Evolutionary conservation across 805 yeast genomes (phyloP).

Genomic region (Lipomyces sp.): DNA sequence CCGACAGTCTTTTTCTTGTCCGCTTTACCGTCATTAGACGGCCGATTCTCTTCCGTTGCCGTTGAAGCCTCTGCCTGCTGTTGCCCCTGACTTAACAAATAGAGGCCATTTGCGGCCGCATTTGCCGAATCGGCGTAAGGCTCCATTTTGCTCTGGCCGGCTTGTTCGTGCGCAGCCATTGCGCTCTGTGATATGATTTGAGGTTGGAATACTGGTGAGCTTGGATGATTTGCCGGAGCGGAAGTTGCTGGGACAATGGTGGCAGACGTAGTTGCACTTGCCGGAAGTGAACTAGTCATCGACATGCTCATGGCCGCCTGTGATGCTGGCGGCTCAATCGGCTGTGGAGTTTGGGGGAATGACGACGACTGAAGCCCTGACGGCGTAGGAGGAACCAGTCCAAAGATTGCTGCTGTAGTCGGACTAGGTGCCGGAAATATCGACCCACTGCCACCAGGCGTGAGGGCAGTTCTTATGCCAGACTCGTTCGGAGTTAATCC

Average conservation of each 20-base stretch:
- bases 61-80: conserved; percentile 31
- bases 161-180: conserved; percentile 1
- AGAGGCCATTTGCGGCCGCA: conserved; percentile 45
- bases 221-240: conserved; percentile 7
- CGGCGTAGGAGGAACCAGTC: conserved; percentile 45
- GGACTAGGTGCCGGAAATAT: conserved; percentile 49
- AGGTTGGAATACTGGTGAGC: conserved; percentile 9
- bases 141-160: conserved; percentile 13
- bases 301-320: conserved; percentile 5
- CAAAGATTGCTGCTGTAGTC: conserved; percentile 45
- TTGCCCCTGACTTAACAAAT: conserved; percentile 43
- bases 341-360: conserved; percentile 24
- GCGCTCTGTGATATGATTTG: conserved; percentile 11
- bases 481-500: conserved; percentile 82
- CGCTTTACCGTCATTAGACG: conserved; percentile 4
- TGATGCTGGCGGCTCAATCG: conserved; percentile 13
- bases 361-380: conserved; percentile 53
- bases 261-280: conserved; percentile 12
- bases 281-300: conserved; percentile 21
- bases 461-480: conserved; percentile 56
- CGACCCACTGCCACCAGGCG: conserved; percentile 47
- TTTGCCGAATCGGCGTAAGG: conserved; percentile 33
- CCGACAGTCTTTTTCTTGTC: conserved; percentile 7
- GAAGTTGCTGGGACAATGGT: conserved; percentile 2
- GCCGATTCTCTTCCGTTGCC: conserved; percentile 26